Percentiles rank a stretch among this genome's conserved stretches.
These are phyloP conservation scores for Euphorbia pulcherrima DNA, from an alignment of 345 rosid genomes.

Conservation along the genomic window DNA sequence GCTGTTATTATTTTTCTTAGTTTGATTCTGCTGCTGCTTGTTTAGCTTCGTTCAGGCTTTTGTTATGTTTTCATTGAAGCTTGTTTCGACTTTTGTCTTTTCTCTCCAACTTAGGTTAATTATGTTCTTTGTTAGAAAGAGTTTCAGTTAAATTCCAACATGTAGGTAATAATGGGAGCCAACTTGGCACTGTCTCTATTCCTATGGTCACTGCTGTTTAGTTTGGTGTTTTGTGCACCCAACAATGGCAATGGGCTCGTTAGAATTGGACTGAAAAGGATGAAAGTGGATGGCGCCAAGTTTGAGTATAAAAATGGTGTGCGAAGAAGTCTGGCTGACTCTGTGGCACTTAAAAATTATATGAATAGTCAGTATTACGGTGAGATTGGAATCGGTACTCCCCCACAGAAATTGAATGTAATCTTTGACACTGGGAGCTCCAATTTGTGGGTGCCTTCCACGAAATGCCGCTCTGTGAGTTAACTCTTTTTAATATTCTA, in stretches of 20 bases:
- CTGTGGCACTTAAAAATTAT: conserved; percentile 29
- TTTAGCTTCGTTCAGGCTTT: not conserved
- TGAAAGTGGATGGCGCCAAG: conserved; percentile 18
- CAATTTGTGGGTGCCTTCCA: conserved; percentile 42
- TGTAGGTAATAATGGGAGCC: conserved; percentile 55
- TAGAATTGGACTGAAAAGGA: conserved; percentile 31
- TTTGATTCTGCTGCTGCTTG: too few relatives aligned
- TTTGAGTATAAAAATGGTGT: conserved; percentile 17
- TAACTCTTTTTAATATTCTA: not conserved
- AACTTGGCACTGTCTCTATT: conserved; percentile 34
- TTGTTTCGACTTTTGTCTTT: too few relatives aligned
- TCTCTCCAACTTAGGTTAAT: too few relatives aligned
- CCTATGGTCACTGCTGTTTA: conserved; percentile 39
- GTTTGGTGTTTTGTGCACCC: conserved; percentile 22
- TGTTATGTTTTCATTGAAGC: not conserved
- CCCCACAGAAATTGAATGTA: conserved; percentile 36
- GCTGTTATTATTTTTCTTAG: too few relatives aligned
- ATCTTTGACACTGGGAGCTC: conserved; percentile 41
- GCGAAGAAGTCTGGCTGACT: conserved; percentile 13
- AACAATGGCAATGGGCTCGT: conserved; percentile 19
- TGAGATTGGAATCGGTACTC: conserved; percentile 34
- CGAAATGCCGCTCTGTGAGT: conserved; percentile 30
- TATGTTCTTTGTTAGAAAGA: too few relatives aligned
- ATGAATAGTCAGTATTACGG: conserved; percentile 36
- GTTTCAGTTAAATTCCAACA: conserved; percentile 5